Base-by-base conservation (phyloP, 2,329 filamentous ascomycete species). In the Camptophora hylomeconis region DNA sequence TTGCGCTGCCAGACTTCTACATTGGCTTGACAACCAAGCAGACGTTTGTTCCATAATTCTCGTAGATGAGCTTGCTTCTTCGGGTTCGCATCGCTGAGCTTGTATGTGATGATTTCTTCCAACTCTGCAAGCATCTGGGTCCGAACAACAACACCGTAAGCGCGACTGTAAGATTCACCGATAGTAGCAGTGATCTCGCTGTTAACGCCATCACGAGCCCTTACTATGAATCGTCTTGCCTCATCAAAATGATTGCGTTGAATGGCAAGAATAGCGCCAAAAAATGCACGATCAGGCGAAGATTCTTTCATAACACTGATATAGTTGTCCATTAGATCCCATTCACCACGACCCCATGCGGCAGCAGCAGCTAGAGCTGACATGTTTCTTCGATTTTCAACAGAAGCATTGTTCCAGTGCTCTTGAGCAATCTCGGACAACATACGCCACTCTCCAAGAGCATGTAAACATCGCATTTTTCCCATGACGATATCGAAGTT, bases 101-200 rank as follows among this genome's bases (percentile, higher is more conserved):
- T 98, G 65, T 98, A 99, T 5, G 78, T 74, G 46, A 98, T 95
- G 44, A 98, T 86, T 52, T 99, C 89, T 52, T 99, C 89, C 3
- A 99, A 67, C 54, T 99, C 89, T 3, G 92, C 89, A 45, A 99
- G 73, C 92, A 98, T 98, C 56, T 99, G 89, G 1, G 98, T 86
- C 23, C 89, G 79, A 24, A 99, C 87, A 35, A 98, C 84, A n/a
- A 94, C 87, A 41, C 87, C 76, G 56, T 99, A 99, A 7, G 89
- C 92, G 36, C 89, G 75, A 46, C 93, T 94, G 55, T 98, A 99
- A 2, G 87, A 95, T 53, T 99, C 89, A 50, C 86, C 92, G n/a
- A 99, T 76, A 3, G 98, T 68, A 4, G 89, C 89, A 45, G 84
- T 93, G 19, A 99, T 68, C 51, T 99, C 92, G 0, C 87, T 92